Base-by-base conservation (phyloP, 768 basidiomycete species). In the Leccinum obscurum region DNA sequence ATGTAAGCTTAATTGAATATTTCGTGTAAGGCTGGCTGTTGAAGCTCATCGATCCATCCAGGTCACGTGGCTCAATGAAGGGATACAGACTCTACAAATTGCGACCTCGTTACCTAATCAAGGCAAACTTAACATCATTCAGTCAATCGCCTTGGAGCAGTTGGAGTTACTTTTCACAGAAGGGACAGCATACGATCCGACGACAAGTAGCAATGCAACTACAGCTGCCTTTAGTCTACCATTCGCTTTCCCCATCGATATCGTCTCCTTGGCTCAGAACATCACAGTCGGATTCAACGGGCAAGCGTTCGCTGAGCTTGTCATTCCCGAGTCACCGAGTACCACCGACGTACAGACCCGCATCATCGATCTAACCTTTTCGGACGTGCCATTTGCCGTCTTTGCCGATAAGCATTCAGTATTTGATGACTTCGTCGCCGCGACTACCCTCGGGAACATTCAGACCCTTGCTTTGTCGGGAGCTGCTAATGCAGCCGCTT, bases 61-160 rank as follows among this genome's bases (percentile, higher is more conserved):
- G 86, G 86, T 86, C 13, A 81, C 83, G 4, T 91, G 89, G 89
- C 75, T 91, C 24, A 88, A 89, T 65, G 81, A 85, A 53, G 89
- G 83, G 26, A 89, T 91, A 69, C 83, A 86, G 72, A 77, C 77
- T 30, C 81, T 91, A 15, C 74, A 78, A 55, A 78, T 91, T 2
- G 77, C 77, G 6, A 83, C 88, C 0, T 76, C 82, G 26, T 77
- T 91, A 35, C 89, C 87, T 4, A 86, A 87, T 64, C 81, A 77
- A 53, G 89, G 89, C 15, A 74, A 78, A 14, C 78, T 85, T 58
- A 71, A 83, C 22, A 75, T 91, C 65, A 90, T 91, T 70, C 81
- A 85, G 66, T 82, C 84, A 4, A 86, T 91, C 62, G 67, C 68
- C 52, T 77, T 91, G 44, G 83, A 86, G 59, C 75, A 88, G 64